Evolutionary conservation across 2,329 filamentous ascomycete genomes (phyloP).

Genomic region (Akanthomyces uredinophilus): DNA sequence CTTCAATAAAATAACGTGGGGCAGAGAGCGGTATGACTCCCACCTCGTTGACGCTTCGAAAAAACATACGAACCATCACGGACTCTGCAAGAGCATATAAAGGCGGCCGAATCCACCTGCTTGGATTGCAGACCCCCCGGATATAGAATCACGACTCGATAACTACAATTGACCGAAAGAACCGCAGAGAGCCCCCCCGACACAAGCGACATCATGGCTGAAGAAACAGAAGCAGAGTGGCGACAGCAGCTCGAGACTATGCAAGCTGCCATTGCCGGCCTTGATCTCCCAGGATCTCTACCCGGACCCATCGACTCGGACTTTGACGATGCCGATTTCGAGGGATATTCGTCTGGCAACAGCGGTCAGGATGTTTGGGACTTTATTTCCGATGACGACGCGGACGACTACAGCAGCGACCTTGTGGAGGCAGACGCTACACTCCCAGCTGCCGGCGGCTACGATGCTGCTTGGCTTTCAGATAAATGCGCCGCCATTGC

Average conservation of each 20-base stretch:
- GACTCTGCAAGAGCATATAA: neutral
- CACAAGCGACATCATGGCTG: slow-evolving; percentile 1
- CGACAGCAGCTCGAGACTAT: slow-evolving; percentile 79
- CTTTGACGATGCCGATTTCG: slow-evolving; percentile 60
- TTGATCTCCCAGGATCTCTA: slow-evolving; percentile 46
- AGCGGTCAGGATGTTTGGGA: slow-evolving; percentile 87
- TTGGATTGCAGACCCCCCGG: neutral
- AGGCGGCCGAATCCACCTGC: neutral
- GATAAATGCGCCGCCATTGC: slow-evolving; percentile 64
- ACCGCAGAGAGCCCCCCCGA: neutral
- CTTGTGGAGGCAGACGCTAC: slow-evolving; percentile 43
- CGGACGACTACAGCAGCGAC: slow-evolving; percentile 62
- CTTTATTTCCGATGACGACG: slow-evolving; percentile 71
- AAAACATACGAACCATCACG: neutral
- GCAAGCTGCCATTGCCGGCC: slow-evolving; percentile 73
- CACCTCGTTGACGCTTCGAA: neutral
- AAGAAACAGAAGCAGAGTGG: slow-evolving; percentile 61
- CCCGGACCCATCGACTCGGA: slow-evolving; percentile 40
- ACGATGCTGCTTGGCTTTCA: slow-evolving; percentile 65
- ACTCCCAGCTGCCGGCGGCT: slow-evolving; percentile 29
- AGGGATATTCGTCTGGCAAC: slow-evolving; percentile 50
- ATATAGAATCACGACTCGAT: neutral
- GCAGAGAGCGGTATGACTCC: slow-evolving; percentile 11
- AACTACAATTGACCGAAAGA: neutral
- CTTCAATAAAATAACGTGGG: slow-evolving; percentile 4